Evolutionary conservation across 257 asterid species (phyloP).

Genomic region (Solanum acaule): DNA sequence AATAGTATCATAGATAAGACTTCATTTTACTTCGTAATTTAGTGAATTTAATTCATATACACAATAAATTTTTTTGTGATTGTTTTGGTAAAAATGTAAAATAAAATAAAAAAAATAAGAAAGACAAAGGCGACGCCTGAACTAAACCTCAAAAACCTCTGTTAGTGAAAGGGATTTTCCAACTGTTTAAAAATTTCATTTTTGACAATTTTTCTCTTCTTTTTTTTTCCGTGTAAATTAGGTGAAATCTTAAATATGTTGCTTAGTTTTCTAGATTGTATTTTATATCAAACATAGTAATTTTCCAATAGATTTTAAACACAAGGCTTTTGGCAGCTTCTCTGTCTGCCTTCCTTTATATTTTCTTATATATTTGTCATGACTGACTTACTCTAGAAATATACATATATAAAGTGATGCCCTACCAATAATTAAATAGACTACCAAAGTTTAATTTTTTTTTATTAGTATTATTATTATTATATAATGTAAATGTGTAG

Average conservation of each 20-base stretch:
- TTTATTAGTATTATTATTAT: background rate
- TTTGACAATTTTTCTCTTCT: background rate
- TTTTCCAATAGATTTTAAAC: background rate
- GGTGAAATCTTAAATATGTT: background rate
- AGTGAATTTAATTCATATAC: background rate
- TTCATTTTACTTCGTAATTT: background rate
- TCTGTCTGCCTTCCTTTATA: background rate
- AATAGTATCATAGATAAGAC: no score
- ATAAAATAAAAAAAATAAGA: background rate
- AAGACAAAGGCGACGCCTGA: background rate
- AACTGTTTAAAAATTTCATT: background rate
- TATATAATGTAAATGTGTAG: constrained; percentile 5
- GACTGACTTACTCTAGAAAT: background rate
- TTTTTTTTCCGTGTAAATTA: background rate
- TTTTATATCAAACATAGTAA: background rate
- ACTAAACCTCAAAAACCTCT: background rate
- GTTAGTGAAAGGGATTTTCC: background rate
- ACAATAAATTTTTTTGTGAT: background rate
- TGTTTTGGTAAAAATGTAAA: background rate
- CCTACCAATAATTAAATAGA: background rate
- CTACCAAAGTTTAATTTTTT: background rate
- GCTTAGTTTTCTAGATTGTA: background rate
- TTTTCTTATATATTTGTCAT: background rate
- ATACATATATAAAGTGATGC: background rate
- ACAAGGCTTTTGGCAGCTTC: background rate